Evolutionary conservation across 1,139 yeast species (phyloP).

Genomic region (Kluyveromyces marxianus): DNA sequence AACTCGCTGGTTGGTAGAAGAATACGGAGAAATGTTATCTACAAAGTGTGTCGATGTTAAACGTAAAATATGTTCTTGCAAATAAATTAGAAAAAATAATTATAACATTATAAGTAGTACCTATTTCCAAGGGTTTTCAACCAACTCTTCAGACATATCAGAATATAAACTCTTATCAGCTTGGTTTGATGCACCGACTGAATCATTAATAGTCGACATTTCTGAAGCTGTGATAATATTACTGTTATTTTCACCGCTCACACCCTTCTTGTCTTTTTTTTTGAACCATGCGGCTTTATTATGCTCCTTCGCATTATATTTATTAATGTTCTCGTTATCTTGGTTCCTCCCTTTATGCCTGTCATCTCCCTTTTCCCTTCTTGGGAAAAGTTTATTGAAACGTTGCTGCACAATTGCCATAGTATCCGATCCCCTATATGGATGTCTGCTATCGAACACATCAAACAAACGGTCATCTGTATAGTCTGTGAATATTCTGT

Average conservation of each 20-base stretch:
- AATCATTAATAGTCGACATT: neutral
- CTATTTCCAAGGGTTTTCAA: constrained; percentile 8
- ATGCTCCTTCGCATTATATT: constrained; percentile 4
- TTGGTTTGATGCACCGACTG: neutral
- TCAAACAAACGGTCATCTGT: constrained; percentile 90
- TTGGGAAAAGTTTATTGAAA: constrained; percentile 16
- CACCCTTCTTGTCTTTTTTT: constrained; percentile 2
- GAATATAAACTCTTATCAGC: neutral
- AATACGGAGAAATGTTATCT: neutral
- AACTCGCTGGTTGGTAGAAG: constrained; percentile 31
- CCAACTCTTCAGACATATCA: constrained; percentile 1
- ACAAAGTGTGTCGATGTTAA: neutral
- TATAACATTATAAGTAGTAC: too few species aligned
- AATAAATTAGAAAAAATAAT: neutral
- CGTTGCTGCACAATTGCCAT: constrained; percentile 27
- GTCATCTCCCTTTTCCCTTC: constrained; percentile 1
- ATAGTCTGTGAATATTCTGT: constrained; percentile 54
- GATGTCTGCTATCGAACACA: constrained; percentile 73
- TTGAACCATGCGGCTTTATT: constrained; percentile 8
- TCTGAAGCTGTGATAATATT: too few species aligned
- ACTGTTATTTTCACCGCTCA: neutral
- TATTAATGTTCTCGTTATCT: constrained; percentile 4
- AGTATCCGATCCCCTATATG: constrained; percentile 32
- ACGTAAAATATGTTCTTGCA: neutral
- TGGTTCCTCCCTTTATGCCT: neutral